Percentiles rank a stretch among this genome's conserved stretches.
Conservation (phyloP, 2,329 filamentous ascomycete species). For the Aureobasidium namibiae region DNA sequence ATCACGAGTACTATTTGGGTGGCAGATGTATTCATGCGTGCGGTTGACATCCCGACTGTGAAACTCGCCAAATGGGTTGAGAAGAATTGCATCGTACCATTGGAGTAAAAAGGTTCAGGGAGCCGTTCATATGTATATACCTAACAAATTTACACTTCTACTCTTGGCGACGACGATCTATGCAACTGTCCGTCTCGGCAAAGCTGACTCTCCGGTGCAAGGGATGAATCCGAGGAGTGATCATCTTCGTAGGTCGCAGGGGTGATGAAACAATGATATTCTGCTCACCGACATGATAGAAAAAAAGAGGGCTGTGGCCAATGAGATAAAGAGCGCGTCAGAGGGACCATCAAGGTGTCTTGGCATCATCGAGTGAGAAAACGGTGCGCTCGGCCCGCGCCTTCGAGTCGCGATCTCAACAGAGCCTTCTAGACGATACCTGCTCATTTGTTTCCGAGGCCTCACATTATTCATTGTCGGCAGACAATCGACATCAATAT, state of each 20-base stretch:
- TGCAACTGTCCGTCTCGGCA: neutral
- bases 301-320: neutral
- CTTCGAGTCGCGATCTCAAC: constrained; percentile 8
- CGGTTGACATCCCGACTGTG: constrained; percentile 49
- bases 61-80: constrained; percentile 51
- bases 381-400: constrained; percentile 8
- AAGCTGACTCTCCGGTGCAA: too few species aligned
- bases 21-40: constrained; percentile 49
- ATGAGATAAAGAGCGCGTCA: neutral
- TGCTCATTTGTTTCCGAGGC: neutral
- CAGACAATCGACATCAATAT: neutral
- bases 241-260: neutral
- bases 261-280: neutral
- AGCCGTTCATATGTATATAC: neutral
- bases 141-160: too few species aligned
- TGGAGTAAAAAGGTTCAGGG: neutral
- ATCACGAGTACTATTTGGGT: constrained; percentile 46
- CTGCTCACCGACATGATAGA: neutral
- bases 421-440: constrained; percentile 2
- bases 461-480: neutral
- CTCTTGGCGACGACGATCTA: too few species aligned
- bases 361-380: constrained; percentile 9
- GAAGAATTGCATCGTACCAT: constrained; percentile 14
- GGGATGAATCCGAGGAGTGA: too few species aligned
- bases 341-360: constrained; percentile 9